Base-by-base conservation (phyloP, 2,329 filamentous ascomycete genomes). In the Aureobasidium uvarum region DNA sequence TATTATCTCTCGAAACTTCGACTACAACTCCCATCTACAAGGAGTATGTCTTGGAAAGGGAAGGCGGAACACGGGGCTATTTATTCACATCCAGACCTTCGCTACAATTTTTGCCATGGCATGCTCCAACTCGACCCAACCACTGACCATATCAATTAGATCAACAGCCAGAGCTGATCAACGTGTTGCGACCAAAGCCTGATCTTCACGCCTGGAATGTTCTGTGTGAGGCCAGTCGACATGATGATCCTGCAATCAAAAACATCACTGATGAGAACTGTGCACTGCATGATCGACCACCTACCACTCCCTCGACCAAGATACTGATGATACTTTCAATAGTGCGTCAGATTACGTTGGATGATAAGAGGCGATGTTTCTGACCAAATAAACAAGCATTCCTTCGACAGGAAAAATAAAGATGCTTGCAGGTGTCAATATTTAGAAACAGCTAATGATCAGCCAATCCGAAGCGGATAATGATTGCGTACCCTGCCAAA, bases 361-460 rank as follows among this genome's bases (percentile, higher is more conserved):
- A 46, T 1, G 5, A 58, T 31, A 14, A 31, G 14, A 25, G 39
- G 39, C 54, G 14, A 41, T 20, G 14, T 39, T 58, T 3, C n/a
- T 58, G 25, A 62, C 28, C 33, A 62, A 33, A 38, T 51, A 62
- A 62, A 62, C 46, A 62, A 62, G 48, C 59, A 39, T 38, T 46
- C 41, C 39, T 48, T 3, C 13, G 23, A n/a, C 20, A 38, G n/a
- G 23, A 31, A 31, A 51, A 62, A 62, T 51, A 50, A 41, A 50
- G 45, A 51, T 50, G 58, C 16, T 38, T 51, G 45, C 58, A 31
- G 31, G 33, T 62, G 45, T 60, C 58, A 62, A 50, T 28, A 41
- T 62, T 50, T 62, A 62, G 58, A 62, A 62, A 62, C 45, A 51
- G 33, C 43, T 51, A 62, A 41, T 51, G 58, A 51, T 62, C 33